Percentiles rank a stretch among this genome's conserved stretches.
These are phyloP conservation scores for Panaeolus cyanescens DNA, from an alignment of 768 basidiomycete genomes.

Conservation along the genomic window DNA sequence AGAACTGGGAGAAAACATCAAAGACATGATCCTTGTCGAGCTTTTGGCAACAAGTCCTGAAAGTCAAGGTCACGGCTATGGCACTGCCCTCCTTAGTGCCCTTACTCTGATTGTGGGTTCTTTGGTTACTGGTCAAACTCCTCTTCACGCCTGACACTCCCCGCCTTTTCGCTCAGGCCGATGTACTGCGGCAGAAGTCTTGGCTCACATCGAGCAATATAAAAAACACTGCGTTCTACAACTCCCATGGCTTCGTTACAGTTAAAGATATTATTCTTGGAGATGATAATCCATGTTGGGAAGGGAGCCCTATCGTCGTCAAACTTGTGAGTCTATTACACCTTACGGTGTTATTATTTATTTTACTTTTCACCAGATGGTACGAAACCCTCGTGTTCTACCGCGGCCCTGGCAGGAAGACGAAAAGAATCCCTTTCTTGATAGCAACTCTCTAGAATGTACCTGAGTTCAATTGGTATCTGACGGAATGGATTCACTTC, in stretches of 20 bases:
- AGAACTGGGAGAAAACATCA: background rate
- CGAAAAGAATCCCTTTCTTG: background rate
- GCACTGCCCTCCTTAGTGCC: background rate
- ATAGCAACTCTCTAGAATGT: background rate
- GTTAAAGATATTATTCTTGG: conserved; percentile 3
- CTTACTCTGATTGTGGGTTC: background rate
- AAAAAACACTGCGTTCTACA: conserved; percentile 9
- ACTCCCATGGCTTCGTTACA: conserved; percentile 5
- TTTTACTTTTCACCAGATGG: background rate
- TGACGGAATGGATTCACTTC: background rate
- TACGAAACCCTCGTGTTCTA: background rate
- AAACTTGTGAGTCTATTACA: background rate
- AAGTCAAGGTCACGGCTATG: conserved; percentile 6
- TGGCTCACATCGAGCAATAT: conserved; percentile 10
- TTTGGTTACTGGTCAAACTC: background rate
- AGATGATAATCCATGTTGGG: conserved; percentile 5
- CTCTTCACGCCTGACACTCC: background rate
- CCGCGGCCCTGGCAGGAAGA: background rate
- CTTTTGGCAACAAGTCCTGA: conserved; percentile 3
- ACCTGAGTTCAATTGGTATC: background rate
- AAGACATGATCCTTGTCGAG: background rate
- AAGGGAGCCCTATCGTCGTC: background rate
- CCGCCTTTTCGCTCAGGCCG: background rate
- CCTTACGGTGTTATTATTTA: background rate
- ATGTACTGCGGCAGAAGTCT: background rate